These are phyloP conservation scores for Lentinula novae-zelandiae DNA, from an alignment of 1,284 basidiomycete genomes.

Conservation along the genomic window DNA sequence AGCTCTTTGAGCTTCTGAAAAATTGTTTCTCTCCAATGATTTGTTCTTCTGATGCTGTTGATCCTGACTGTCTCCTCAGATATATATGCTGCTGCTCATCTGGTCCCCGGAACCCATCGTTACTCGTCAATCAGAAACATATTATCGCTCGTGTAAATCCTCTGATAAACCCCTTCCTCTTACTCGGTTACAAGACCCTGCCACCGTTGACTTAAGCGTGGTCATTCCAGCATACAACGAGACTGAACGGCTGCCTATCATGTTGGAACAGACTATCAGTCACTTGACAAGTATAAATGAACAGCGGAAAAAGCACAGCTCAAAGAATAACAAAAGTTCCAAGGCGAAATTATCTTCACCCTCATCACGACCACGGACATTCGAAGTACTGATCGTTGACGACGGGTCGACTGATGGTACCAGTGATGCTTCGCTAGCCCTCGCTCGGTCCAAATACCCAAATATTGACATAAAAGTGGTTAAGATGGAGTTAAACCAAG, in stretches of 20 bases:
- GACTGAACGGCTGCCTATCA: slow-evolving; percentile 69
- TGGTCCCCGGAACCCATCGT: slow-evolving; percentile 67
- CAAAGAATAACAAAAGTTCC: background rate
- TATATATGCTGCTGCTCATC: slow-evolving; percentile 58
- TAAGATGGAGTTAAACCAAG: slow-evolving; percentile 75
- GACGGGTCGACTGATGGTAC: slow-evolving; percentile 86
- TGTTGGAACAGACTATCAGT: slow-evolving; percentile 74
- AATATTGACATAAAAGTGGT: slow-evolving; percentile 69
- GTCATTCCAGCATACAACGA: slow-evolving; percentile 94
- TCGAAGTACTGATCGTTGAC: slow-evolving; percentile 86
- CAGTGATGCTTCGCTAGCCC: slow-evolving; percentile 55
- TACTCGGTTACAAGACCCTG: slow-evolving; percentile 47
- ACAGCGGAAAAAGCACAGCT: slow-evolving; percentile 21
- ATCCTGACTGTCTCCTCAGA: slow-evolving; percentile 30
- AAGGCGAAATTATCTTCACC: background rate
- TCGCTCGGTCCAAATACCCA: slow-evolving; percentile 51
- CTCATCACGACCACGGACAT: slow-evolving; percentile 34
- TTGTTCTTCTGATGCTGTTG: slow-evolving; percentile 15
- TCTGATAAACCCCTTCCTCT: slow-evolving; percentile 48
- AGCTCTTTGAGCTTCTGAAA: slow-evolving; percentile 28
- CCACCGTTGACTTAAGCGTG: slow-evolving; percentile 68
- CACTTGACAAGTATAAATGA: slow-evolving; percentile 36
- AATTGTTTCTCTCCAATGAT: slow-evolving; percentile 10
- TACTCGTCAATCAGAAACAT: slow-evolving; percentile 62
- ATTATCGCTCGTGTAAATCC: slow-evolving; percentile 52